Evolutionary conservation across 257 asterid species (phyloP), one percentile per base, ranked within the genome.

Genomic region (Paraleonurus japonicus): DNA sequence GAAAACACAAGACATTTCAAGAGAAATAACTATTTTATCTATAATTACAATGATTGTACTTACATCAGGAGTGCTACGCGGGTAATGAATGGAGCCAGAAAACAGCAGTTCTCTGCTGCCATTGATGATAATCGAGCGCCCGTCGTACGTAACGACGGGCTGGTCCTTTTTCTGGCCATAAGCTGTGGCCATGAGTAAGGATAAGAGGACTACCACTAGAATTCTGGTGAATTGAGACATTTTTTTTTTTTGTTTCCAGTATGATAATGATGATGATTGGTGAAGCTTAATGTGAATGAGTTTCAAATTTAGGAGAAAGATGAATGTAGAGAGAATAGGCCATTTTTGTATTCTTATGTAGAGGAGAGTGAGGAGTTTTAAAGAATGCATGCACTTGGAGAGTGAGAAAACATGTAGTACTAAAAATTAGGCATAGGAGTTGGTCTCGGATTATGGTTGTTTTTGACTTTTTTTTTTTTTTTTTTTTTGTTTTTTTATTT

Each of bases 51-150:
- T 27, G 35, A 5, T 20, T 3, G 33, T 39, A 7, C 66, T 41
- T 79, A 89, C 96, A 81, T 81, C 89, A 0, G 92, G 92, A 17
- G 98, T 87, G 71, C 92, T 85, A 1, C 98, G 95, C 0, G 98
- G 86, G 60, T 93, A 93, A 78, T 93, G 98, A 4, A 93, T 79
- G 1, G 98, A 93, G 28, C 98, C 98, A 9, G 98, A 90, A 77
- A 93, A 93, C 6, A 93, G 78, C 0, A 93, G 71, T 33, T 90
- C 94, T 64, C 97, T 68, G 11, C 75, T 81, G 3, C 98, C 98
- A 45, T 81, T 79, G 13, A 93, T 81, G 74, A 93, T 93, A n/a
- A 93, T 5, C 0, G 98, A 93, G 3, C 96, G 88, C 0, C 63
- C 67, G 24, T 93, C 97, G 41, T 89, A 90, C 0, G 89, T 70